Base-by-base conservation (phyloP, 2,329 filamentous ascomycete genomes). In the Penicillium janthinellum region DNA sequence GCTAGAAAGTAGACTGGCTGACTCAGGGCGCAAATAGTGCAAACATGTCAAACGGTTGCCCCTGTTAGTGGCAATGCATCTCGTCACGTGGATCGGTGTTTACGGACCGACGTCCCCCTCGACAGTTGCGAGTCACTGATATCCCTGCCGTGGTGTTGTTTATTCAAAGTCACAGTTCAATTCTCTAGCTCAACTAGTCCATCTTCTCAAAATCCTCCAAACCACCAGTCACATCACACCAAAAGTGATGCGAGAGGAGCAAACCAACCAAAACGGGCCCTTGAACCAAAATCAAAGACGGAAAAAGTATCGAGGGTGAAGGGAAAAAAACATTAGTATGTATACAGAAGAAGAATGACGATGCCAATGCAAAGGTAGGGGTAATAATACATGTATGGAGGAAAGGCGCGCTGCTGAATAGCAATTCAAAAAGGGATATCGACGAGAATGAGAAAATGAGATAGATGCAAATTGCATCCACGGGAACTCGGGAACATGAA, bases 1-100 rank as follows among this genome's bases (percentile, higher is more conserved):
- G 63, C 67, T 67, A 68, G 62, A 69, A 63, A 31, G 31, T 10
- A 31, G 31, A 31, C 6, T 25, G 63, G 60, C 68, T 63, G 67
- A 61, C 59, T 67, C 64, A 71, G 72, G 57, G 55, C 2, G 64
- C 41, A 54, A 63, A 63, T 6, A 20, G 22, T 20, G 22, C 14
- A 28, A 31, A 48, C 12, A 22, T 10, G 31, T 10, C 8, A 31
- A 31, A 31, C 11, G n/a, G 38, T 7, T 53, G 37, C 14, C 25
- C 51, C 51, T 53, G 37, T 4, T 15, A 7, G 51, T 42, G 51
- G 51, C 51, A 22, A 34, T 20, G 25, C 1, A 10, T 11, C 38
- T 7, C 3, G 17, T 52, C 49, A 52, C 49, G 34, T 52, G 49
- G 31, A 22, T 12, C 47, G 31, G 28, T 2, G 11, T 20, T 34